Conservation (phyloP, 177 flowering plant species). For the Vitis hybrid region DNA sequence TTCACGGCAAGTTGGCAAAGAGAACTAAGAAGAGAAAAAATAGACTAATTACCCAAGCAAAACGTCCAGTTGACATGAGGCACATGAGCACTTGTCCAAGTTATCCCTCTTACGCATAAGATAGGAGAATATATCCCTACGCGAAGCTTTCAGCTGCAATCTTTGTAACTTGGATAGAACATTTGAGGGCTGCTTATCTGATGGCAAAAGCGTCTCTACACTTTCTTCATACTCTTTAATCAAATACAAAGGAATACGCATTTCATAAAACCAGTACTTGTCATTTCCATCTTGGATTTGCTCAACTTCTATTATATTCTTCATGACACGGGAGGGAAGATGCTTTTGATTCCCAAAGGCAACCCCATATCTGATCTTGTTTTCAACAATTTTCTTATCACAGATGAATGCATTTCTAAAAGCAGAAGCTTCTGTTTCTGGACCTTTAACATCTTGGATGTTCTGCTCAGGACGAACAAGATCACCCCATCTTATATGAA, state of each 20-base stretch:
- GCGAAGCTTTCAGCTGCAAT: constrained; percentile 53
- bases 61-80: constrained; percentile 67
- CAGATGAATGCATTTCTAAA: constrained; percentile 81
- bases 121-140: constrained; percentile 58
- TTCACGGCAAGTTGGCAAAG: constrained; percentile 10
- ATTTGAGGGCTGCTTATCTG: constrained; percentile 23
- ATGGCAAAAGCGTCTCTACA: constrained; percentile 18
- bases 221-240: constrained; percentile 78
- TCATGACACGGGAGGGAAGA: constrained; percentile 87
- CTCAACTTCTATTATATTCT: constrained; percentile 65
- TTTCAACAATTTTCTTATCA: constrained; percentile 57
- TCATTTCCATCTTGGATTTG: constrained; percentile 52
- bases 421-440: constrained; percentile 73
- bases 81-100: constrained; percentile 49
- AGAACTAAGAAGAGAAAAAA: background rate
- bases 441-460: constrained; percentile 66
- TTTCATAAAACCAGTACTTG: constrained; percentile 81
- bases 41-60: constrained; percentile 47
- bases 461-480: constrained; percentile 79
- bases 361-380: constrained; percentile 64
- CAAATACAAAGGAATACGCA: constrained; percentile 76
- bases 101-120: constrained; percentile 61
- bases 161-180: constrained; percentile 44
- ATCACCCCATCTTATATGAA: constrained; percentile 86
- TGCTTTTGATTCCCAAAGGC: constrained; percentile 79